Evolutionary conservation across 805 yeast species (phyloP), one percentile per base, ranked within the genome.

Genomic region (Lachancea sp.): DNA sequence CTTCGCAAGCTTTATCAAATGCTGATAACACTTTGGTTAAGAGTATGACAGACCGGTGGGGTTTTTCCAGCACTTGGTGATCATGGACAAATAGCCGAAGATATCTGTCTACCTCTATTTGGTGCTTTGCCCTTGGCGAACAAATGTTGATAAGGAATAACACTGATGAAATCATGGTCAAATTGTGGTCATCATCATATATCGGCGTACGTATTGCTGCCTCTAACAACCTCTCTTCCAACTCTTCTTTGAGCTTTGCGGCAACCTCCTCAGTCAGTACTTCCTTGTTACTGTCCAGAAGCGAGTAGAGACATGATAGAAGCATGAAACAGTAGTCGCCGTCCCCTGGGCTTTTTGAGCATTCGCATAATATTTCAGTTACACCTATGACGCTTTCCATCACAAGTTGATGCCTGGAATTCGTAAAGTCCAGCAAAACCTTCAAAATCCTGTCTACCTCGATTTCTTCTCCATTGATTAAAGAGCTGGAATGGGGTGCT

Each of bases 1-100:
- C 49, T 2, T 28, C 15, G 21, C 50, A 45, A 2, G 32, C 34
- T 47, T 71, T 75, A 50, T 78, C 83, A 13, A 80, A 52, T 15
- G 72, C 75, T 3, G 80, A 69, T 8, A 80, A 36, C 1, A 79
- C 50, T 45, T 74, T 76, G 26, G 64, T 65, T 45, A 70, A 52
- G 22, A 69, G 43, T 1, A 68, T 59, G 16, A 75, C 61, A 13
- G 67, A 52, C 13, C 65, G 59, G 6, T 57, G 51, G 4, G 59
- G 47, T 30, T 43, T 28, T 13, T 54, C 29, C 12, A 50, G 17
- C 36, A 52, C 38, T 15, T 44, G 23, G 16, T 36, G 17, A 5
- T 48, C 61, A 3, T 50, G 47, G 5, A 67, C 45, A 42, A 79
- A 77, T 3, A 68, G 24, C 0, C 46, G 40, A 9, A 61, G 50